Evolutionary conservation across 2,329 filamentous ascomycete species (phyloP).

Genomic region (Sporothrix brasiliensis): DNA sequence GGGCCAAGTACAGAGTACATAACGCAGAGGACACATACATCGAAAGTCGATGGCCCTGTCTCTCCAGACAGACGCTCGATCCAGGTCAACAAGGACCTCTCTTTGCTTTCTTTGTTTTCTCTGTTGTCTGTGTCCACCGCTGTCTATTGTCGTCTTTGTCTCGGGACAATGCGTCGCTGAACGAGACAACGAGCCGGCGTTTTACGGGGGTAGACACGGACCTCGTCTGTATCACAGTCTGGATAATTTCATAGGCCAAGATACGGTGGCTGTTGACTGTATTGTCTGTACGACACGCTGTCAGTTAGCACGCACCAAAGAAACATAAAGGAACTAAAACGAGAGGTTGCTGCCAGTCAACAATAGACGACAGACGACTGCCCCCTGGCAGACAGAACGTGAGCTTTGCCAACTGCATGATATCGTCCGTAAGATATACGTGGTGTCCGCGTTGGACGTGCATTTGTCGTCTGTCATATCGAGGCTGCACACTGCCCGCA

Average conservation of each 20-base stretch:
- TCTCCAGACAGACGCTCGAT: background rate
- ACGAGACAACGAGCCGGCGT: background rate
- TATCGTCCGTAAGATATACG: slow-evolving; percentile 3
- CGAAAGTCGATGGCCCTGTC: too few relatives aligned
- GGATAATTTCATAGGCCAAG: background rate
- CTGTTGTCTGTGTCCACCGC: background rate
- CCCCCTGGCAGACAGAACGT: too few relatives aligned
- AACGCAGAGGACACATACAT: too few relatives aligned
- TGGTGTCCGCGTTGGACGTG: slow-evolving; percentile 18
- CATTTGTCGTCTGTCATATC: background rate
- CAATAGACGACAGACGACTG: too few relatives aligned
- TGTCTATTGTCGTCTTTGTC: background rate
- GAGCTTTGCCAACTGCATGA: background rate
- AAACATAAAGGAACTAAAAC: background rate
- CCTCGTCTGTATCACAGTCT: background rate
- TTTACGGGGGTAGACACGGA: slow-evolving; percentile 6
- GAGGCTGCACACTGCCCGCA: background rate
- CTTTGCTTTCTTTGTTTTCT: too few relatives aligned
- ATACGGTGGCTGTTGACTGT: background rate
- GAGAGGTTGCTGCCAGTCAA: too few relatives aligned
- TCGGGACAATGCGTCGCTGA: background rate
- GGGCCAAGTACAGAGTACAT: too few relatives aligned
- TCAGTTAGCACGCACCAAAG: too few relatives aligned
- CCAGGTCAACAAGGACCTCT: too few relatives aligned
- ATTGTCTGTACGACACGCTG: background rate